Base-by-base conservation (phyloP, 169 alveolate species). In the Plasmodium vivax region DNA sequence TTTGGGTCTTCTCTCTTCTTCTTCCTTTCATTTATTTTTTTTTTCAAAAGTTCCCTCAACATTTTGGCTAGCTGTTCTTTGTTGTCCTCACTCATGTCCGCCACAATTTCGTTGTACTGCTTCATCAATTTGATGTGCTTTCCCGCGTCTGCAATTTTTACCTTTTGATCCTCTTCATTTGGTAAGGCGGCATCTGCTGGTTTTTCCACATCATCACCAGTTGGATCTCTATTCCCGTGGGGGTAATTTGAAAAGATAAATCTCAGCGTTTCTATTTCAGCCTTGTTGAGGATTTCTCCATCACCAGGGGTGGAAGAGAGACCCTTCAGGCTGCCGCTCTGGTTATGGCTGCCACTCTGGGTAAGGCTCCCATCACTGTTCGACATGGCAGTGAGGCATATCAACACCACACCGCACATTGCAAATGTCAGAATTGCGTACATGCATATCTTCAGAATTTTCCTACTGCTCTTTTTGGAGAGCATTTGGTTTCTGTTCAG, bases 251-350 rank as follows among this genome's bases (percentile, higher is more conserved):
- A 56, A 23, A 87, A 30, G 30, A 87, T 30, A 16, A 51, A 75
- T 54, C 38, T 75, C 41, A 87, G 45, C 7, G 47, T 4, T 75
- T 54, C 87, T 51, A 87, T 75, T 87, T 87, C 93, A 51, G 51
- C 80, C 38, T 54, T 87, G 30, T n/a, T 87, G 12, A 87, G 72
- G 30, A 27, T 51, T 56, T 51, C 16, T 47, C 38, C 71, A 4
- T 54, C 72, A 8, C 27, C 14, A 27, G 71, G 16, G 75, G 5
- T 68, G 43, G 8, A 38, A n/a, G 16, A 62, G 2, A 16, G 41
- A 23, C n/a, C 41, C 9, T 68, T 68, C 7, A 68, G 38, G 7
- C 5, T 68, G n/a, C 3, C n/a, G n/a, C 34, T 68, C 7, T 19
- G 43, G 38, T 2, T 4, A 68, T 6, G 8, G n/a, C 14, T 68